Evolutionary conservation across 495 filamentous ascomycete species (phyloP), one percentile per base, ranked within the genome.

Genomic region (Penicillium nucicola): DNA sequence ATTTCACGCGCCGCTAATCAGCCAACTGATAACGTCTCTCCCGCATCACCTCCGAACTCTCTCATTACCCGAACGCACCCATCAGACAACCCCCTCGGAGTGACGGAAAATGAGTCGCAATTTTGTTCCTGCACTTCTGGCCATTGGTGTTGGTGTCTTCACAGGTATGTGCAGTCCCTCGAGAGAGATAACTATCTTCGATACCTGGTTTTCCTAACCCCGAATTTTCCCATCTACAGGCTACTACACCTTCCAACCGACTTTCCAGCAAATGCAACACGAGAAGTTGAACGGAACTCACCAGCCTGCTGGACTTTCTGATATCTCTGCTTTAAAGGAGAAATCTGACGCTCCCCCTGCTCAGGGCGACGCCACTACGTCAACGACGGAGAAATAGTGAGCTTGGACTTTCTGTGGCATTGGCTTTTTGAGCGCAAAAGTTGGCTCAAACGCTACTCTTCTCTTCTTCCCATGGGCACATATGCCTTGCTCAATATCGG

Each of bases 81-180:
- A 40, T 47, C 35, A 15, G 3, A 34, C n/a, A n/a, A n/a, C n/a
- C n/a, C n/a, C n/a, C n/a, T n/a, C n/a, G n/a, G 19, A 50, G 18
- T 20, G 15, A 4, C 45, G 20, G 53, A 60, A 35, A 28, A 75
- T 75, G 71, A 68, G 69, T 65, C 71, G 71, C 42, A 71, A 70
- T 54, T 66, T 69, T 15, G 25, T 75, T 34, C 69, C 73, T 15
- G 70, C 60, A 0, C 53, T 60, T 11, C 39, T 74, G n/a, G 66
- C 70, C 11, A 70, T 77, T 42, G 71, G 61, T 31, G 56, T 71
- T 28, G 73, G 73, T 19, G 57, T 77, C 23, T 69, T 64, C 43
- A 66, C 70, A 31, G 71, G 73, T 71, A 66, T 9, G 5, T 49
- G 3, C 13, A 13, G 19, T 17, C 17, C 17, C 20, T 28, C 15